Evolutionary conservation across 148 eudicot species (phyloP).

Genomic region (Spergularia marina): DNA sequence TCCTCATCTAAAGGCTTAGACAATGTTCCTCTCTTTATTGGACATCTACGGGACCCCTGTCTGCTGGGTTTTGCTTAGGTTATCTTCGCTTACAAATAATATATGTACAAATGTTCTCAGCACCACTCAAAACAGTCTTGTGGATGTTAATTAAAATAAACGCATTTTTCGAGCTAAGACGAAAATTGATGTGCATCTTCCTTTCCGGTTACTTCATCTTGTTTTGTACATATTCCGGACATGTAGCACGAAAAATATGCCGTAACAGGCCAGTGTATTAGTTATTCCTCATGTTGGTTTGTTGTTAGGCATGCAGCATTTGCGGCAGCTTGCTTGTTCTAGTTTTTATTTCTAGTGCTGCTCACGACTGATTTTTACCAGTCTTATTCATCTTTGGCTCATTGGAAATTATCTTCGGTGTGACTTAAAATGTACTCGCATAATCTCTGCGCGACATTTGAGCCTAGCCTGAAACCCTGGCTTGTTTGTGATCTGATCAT

Average conservation of each 20-base stretch:
- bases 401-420: not conserved
- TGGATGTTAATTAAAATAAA: slow-evolving; percentile 13
- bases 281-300: not conserved
- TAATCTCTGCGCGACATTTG: too few species aligned
- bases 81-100: slow-evolving; percentile 13
- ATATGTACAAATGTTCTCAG: not conserved
- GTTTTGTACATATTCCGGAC: slow-evolving; percentile 7
- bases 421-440: not conserved
- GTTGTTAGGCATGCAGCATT: not conserved
- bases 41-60: slow-evolving; percentile 38
- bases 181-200: not conserved
- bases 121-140: slow-evolving; percentile 24
- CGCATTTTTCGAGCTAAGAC: slow-evolving; percentile 1
- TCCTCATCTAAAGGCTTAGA: slow-evolving; percentile 20
- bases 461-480: too few species aligned
- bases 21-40: slow-evolving; percentile 22
- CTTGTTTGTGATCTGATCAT: too few species aligned
- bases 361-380: not conserved
- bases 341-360: not conserved
- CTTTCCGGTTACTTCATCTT: not conserved
- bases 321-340: not conserved
- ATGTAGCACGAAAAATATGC: not conserved
- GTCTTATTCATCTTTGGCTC: not conserved
- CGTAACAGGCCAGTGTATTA: not conserved
- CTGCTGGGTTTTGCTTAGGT: slow-evolving; percentile 29